These are phyloP conservation scores for Thoreauomyces humboldtii DNA, from an alignment of 192 early-diverging fungal species.

Conservation along the genomic window DNA sequence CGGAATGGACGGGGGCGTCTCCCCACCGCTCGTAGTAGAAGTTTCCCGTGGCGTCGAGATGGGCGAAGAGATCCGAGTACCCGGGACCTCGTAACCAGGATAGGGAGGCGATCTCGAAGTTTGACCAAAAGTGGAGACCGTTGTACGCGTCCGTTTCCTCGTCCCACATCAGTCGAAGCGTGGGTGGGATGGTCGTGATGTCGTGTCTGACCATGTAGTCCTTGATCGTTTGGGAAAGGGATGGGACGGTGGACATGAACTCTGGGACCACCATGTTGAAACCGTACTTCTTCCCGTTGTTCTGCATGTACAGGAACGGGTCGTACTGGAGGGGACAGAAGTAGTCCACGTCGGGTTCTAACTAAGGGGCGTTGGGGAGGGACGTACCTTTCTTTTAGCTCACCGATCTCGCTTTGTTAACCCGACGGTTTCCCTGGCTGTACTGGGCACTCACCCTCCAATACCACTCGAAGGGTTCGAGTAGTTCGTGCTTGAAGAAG, in stretches of 20 bases:
- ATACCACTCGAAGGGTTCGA: slow-evolving; percentile 4
- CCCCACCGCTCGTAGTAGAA: slow-evolving; percentile 81
- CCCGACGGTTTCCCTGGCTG: too few species aligned
- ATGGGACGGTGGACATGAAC: slow-evolving; percentile 60
- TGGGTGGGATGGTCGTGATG: not conserved
- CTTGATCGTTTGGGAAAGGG: slow-evolving; percentile 49
- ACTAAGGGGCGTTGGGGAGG: too few species aligned
- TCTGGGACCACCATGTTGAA: slow-evolving; percentile 72
- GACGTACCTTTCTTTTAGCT: too few species aligned
- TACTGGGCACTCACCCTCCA: slow-evolving; percentile 7
- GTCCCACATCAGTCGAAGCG: slow-evolving; percentile 2
- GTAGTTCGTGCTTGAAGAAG: slow-evolving; percentile 5
- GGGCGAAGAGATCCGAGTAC: slow-evolving; percentile 64
- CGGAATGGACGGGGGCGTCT: slow-evolving; percentile 71
- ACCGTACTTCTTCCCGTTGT: slow-evolving; percentile 67
- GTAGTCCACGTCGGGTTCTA: slow-evolving; percentile 21
- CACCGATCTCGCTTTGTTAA: too few species aligned
- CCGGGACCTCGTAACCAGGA: slow-evolving; percentile 61
- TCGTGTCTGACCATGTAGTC: not conserved
- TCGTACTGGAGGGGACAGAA: slow-evolving; percentile 14
- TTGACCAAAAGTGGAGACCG: slow-evolving; percentile 32
- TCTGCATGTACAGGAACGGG: slow-evolving; percentile 64
- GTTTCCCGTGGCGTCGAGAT: slow-evolving; percentile 72
- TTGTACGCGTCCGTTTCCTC: slow-evolving; percentile 1
- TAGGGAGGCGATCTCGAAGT: slow-evolving; percentile 82